phyloP scores from a whole-genome alignment of 2,329 filamentous ascomycete species.

The Zymoseptoria pseudotritici region DNA sequence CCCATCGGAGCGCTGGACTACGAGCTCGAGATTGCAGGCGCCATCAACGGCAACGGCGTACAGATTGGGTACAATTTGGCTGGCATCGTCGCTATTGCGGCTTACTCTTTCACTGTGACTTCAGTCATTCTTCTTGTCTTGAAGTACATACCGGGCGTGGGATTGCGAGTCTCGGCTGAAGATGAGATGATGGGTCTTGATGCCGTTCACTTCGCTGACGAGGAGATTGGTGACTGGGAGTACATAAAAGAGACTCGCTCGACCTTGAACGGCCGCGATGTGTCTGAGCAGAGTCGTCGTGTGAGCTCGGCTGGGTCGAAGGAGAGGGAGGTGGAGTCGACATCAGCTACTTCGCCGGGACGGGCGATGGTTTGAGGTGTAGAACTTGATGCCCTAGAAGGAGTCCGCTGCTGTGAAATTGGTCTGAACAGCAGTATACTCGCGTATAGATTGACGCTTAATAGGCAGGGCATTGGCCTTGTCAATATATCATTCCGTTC shows the following conservation, averaged over 20 bases:
- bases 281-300: neutral
- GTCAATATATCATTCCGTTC: no score
- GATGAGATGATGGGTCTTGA: conserved; percentile 50
- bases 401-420: neutral
- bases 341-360: neutral
- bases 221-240: conserved; percentile 42
- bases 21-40: conserved; percentile 40
- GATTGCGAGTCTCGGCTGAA: conserved; percentile 48
- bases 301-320: neutral
- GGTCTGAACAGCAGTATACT: no score
- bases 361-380: neutral
- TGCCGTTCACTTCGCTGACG: conserved; percentile 49
- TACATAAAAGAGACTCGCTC: conserved; percentile 3
- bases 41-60: conserved; percentile 48
- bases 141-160: conserved; percentile 49
- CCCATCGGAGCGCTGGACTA: conserved; percentile 45
- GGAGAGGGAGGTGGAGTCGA: neutral
- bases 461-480: no score
- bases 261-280: neutral
- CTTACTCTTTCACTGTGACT: conserved; percentile 47
- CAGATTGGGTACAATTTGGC: conserved; percentile 51
- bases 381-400: neutral
- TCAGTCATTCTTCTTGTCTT: conserved; percentile 46
- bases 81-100: conserved; percentile 47
- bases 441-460: no score